Evolutionary conservation across 208 protist species (phyloP).

Genomic region (Leishmania amazonensis): DNA sequence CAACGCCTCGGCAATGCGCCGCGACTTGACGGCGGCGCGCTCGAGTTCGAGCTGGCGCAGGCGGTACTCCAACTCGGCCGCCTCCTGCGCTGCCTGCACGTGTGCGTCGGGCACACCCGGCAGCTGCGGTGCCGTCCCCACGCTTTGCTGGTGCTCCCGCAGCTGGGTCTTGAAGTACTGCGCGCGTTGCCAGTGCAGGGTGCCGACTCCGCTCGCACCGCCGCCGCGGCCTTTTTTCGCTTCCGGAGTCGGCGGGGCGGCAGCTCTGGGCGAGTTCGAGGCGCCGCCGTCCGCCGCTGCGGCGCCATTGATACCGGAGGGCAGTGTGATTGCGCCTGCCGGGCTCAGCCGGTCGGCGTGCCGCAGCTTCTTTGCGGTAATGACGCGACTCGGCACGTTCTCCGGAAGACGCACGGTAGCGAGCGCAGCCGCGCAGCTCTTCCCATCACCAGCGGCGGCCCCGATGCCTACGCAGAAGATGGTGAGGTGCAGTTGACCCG

Average conservation of each 20-base stretch:
- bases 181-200: conserved; percentile 69
- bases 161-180: conserved; percentile 64
- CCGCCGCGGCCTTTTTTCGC: neutral
- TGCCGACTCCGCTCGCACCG: neutral
- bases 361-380: conserved; percentile 75
- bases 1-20: conserved; percentile 71
- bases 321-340: neutral
- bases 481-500: conserved; percentile 84
- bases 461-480: conserved; percentile 75
- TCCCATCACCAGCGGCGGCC: conserved; percentile 1
- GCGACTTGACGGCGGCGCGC: conserved; percentile 74
- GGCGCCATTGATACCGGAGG: neutral
- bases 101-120: conserved; percentile 63
- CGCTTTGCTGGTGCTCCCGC: conserved; percentile 22
- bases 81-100: conserved; percentile 35
- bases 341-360: conserved; percentile 46
- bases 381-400: conserved; percentile 33
- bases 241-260: neutral
- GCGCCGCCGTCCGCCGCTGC: neutral
- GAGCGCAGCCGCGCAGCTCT: conserved; percentile 2
- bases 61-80: conserved; percentile 71
- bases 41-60: conserved; percentile 82
- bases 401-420: conserved; percentile 19
- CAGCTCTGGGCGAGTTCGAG: neutral
- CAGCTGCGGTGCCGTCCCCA: conserved; percentile 23